Evolutionary conservation across 306 rosid species (phyloP), one percentile per base, ranked within the genome.

Genomic region (Vigna unguiculata): DNA sequence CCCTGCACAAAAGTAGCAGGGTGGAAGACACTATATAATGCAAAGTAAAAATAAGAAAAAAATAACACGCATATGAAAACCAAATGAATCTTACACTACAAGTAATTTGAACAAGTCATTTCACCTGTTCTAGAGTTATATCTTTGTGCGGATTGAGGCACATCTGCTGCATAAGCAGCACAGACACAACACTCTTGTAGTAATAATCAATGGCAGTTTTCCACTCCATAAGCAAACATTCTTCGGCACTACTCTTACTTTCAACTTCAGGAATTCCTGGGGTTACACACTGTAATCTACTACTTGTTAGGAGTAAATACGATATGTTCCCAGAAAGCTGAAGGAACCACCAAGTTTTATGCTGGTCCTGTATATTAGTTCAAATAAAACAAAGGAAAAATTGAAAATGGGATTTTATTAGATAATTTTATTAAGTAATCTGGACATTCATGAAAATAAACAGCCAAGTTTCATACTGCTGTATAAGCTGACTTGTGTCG

Each of bases 331-430:
- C 76, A 24, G 89, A 88, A 30, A 88, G 88, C 79, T 81, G 80
- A 81, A 92, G 88, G 79, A 95, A 95, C 98, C 98, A 95, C 98
- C 97, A 95, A 52, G 90, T 83, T 54, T 88, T 87, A 62, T 63
- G 77, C 64, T 88, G 81, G 74, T 81, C 96, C 98, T 94, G 82
- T 59, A 57, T 32, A 49, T 53, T 55, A 13, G 17, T 24, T 52
- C 14, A 68, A 71, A 62, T 43, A 47, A 30, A 68, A 36, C 7
- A 61, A 17, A 15, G 43, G 14, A 1, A 21, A 17, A 36, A 20
- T 7, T 12, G 9, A 25, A 28, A 30, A 64, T 1, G 14, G 3
- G 10, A 59, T 21, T 12, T n/a, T 65, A 1, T 60, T 43, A 67
- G 72, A 45, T 38, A 61, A 2, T 52, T 34, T 25, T 14, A 67